phyloP scores from a whole-genome alignment of 768 basidiomycete genomes.

The Solioccasus polychromus region DNA sequence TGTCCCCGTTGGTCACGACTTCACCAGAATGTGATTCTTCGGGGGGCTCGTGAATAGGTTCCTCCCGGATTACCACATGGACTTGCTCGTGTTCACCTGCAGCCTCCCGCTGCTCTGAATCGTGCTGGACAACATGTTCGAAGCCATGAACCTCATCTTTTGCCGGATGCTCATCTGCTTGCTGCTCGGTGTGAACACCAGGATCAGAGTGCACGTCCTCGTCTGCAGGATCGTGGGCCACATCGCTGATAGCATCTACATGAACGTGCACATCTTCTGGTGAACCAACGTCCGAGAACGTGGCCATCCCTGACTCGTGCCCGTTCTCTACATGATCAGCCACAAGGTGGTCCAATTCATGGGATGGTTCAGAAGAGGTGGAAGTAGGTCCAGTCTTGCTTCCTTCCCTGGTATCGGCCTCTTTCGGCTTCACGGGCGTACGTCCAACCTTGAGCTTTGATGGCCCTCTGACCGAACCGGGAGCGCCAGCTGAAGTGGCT shows the following conservation, averaged over 20 bases:
- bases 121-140: constrained; percentile 3
- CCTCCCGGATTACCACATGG: constrained; percentile 8
- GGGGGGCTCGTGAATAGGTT: constrained; percentile 3
- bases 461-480: constrained; percentile 25
- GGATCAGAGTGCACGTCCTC: constrained; percentile 10
- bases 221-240: constrained; percentile 8
- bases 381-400: constrained; percentile 16
- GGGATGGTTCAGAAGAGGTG: constrained; percentile 24
- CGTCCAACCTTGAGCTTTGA: constrained; percentile 28
- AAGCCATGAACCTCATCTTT: constrained; percentile 1
- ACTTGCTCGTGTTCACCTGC: constrained; percentile 6
- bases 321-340: constrained; percentile 25
- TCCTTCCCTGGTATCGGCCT: constrained; percentile 17
- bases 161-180: background rate
- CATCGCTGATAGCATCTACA: constrained; percentile 12
- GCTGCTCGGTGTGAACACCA: constrained; percentile 12
- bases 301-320: constrained; percentile 18
- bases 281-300: constrained; percentile 14
- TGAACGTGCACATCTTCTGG: constrained; percentile 19
- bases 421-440: constrained; percentile 26
- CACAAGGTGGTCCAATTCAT: constrained; percentile 18
- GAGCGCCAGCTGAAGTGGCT: constrained; percentile 28
- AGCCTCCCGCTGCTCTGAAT: constrained; percentile 9
- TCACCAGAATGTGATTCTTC: constrained; percentile 11
- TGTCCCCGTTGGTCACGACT: constrained; percentile 11